Evolutionary conservation across 306 rosid genomes (phyloP).

Genomic region (Cotoneaster glaucophyllus): DNA sequence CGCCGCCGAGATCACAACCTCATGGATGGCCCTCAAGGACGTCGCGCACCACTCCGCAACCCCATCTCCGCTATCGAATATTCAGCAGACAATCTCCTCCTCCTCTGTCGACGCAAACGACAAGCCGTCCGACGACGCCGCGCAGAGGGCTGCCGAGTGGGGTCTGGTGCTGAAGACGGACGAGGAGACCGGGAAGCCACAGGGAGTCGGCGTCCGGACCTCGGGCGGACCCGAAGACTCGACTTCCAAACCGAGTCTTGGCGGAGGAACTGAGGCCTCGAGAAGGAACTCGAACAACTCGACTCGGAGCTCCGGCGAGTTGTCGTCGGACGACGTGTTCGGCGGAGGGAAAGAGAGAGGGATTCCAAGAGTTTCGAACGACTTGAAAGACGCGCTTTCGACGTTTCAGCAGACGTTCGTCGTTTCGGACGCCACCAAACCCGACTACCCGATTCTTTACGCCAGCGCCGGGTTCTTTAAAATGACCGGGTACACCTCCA

Average conservation of each 20-base stretch:
- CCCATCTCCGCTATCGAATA: constrained; percentile 10
- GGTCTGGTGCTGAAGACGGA: constrained; percentile 77
- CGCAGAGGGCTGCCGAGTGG: constrained; percentile 92
- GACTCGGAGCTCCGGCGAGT: constrained; percentile 58
- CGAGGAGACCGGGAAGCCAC: constrained; percentile 73
- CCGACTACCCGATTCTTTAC: constrained; percentile 86
- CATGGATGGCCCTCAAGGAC: constrained; percentile 90
- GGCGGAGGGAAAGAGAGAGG: constrained; percentile 41
- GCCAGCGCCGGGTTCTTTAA: constrained; percentile 93
- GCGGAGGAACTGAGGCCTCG: constrained; percentile 7
- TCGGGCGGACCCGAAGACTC: constrained; percentile 67
- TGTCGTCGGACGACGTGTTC: constrained; percentile 42
- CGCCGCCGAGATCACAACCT: constrained; percentile 41
- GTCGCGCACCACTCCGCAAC: constrained; percentile 15
- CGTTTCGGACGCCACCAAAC: constrained; percentile 86
- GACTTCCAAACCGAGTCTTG: constrained; percentile 8
- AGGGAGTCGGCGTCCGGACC: constrained; percentile 53
- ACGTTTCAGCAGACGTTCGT: constrained; percentile 92
- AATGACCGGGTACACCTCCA: constrained; percentile 93
- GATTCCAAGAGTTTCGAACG: constrained; percentile 69
- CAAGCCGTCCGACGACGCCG: constrained; percentile 34
- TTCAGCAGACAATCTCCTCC: constrained; percentile 8
- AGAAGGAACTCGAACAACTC: constrained; percentile 63
- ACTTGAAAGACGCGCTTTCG: constrained; percentile 67
- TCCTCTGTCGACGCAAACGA: constrained; percentile 32